Evolutionary conservation across 1,284 basidiomycete genomes (phyloP), one percentile per base, ranked within the genome.

Genomic region (Wolfiporia cocos): DNA sequence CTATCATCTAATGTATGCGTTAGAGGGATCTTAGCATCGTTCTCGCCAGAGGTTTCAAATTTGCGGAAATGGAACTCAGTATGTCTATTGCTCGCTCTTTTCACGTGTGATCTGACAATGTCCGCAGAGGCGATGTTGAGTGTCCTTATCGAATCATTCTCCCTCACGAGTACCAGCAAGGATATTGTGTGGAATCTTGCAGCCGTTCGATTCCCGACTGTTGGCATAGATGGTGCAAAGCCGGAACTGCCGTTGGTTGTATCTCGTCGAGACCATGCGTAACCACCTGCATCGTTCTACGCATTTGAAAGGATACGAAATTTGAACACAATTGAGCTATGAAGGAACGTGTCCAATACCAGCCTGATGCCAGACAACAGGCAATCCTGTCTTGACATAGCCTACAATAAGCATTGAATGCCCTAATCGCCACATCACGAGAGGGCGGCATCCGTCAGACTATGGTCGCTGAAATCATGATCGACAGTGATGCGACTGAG

Each of bases 171-270:
- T 20, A 41, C 50, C 7, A 45, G 49, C 39, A 52, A 52, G 42
- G 42, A 42, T 20, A 44, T 52, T 36, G 48, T 39, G 5, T 52
- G 50, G 50, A 52, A 52, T 36, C 46, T 52, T 28, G 49, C 48
- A 21, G 46, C 48, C 31, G 49, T 52, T 38, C 46, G 47, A 14
- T 52, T 48, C 45, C 51, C 51, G 11, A 52, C 51, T 7, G 49
- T 52, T 18, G 51, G 51, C 26, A 37, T 42, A 4, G 19, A 52
- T 33, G 45, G 51, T 37, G 23, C 28, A 40, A 49, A 43, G 20
- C 51, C 51, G 1, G 44, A 50, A 22, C 39, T 52, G 17, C 51
- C 51, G 17, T 7, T 33, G 10, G 17, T 33, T 17, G 31, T 33
- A 7, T 9, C 9, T 29, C 26, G 26, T 29, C n/a, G n/a, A n/a